Evolutionary conservation across 2,329 filamentous ascomycete genomes (phyloP).

Genomic region (Diaporthe amygdali): DNA sequence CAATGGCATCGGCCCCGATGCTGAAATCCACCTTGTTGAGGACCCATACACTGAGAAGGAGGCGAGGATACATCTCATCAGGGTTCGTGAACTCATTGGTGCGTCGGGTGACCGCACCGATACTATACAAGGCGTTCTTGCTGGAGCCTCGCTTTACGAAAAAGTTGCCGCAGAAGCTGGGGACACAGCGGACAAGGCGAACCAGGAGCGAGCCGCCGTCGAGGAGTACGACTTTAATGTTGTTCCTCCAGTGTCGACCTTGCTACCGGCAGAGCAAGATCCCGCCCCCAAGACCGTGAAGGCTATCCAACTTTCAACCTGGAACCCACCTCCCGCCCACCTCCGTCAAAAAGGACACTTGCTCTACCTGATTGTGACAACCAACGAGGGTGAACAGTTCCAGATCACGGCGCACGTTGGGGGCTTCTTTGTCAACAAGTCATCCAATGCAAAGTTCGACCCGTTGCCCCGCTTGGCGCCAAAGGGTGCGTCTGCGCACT

Average conservation of each 20-base stretch:
- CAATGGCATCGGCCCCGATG: slow-evolving; percentile 74
- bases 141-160: slow-evolving; percentile 88
- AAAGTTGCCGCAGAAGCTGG: slow-evolving; percentile 61
- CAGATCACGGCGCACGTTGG: slow-evolving; percentile 93
- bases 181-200: slow-evolving; percentile 51
- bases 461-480: slow-evolving; percentile 80
- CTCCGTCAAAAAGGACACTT: slow-evolving; percentile 91
- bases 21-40: slow-evolving; percentile 82
- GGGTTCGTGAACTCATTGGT: slow-evolving; percentile 90
- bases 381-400: slow-evolving; percentile 92
- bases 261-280: slow-evolving; percentile 72
- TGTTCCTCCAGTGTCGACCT: slow-evolving; percentile 68
- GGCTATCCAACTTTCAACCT: slow-evolving; percentile 83
- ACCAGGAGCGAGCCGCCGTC: slow-evolving; percentile 46
- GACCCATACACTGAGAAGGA: slow-evolving; percentile 99
- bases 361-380: slow-evolving; percentile 86
- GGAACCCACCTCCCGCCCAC: slow-evolving; percentile 95
- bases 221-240: slow-evolving; percentile 80
- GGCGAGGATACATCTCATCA: slow-evolving; percentile 90
- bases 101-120: slow-evolving; percentile 90
- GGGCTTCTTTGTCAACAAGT: slow-evolving; percentile 97
- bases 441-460: slow-evolving; percentile 93
- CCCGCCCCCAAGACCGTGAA: slow-evolving; percentile 89
- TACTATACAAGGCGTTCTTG: slow-evolving; percentile 81
- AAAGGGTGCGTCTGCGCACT: slow-evolving; percentile 83